A percentile compares a stretch with the other conserved stretches of the same genome.
Evolutionary conservation across 495 filamentous ascomycete genomes (phyloP).

Genomic region (Penicillium desertorum): DNA sequence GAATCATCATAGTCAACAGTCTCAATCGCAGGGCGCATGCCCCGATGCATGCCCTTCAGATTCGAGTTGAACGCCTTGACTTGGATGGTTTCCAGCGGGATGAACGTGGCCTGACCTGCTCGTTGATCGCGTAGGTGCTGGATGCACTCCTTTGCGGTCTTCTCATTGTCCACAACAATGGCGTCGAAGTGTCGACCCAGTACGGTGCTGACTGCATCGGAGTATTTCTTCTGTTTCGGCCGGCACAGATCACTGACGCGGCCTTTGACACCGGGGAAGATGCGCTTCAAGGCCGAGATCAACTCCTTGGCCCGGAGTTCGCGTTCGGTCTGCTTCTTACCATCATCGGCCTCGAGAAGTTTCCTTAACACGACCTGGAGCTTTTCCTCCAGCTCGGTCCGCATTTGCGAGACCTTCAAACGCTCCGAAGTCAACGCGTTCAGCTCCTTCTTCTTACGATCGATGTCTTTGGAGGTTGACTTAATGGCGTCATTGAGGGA

Average conservation of each 20-base stretch:
- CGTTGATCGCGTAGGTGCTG: constrained; percentile 90
- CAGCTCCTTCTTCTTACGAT: constrained; percentile 84
- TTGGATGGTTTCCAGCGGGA: constrained; percentile 95
- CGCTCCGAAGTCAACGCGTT: constrained; percentile 84
- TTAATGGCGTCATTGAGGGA: constrained; percentile 59
- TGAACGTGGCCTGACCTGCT: constrained; percentile 81
- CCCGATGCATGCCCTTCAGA: constrained; percentile 82
- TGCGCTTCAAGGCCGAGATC: constrained; percentile 79
- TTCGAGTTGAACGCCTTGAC: constrained; percentile 84
- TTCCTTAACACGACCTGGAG: constrained; percentile 75
- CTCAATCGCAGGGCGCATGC: constrained; percentile 88
- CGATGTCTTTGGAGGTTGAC: constrained; percentile 71
- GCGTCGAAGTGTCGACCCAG: constrained; percentile 91
- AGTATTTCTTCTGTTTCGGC: constrained; percentile 93
- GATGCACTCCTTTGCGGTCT: constrained; percentile 90
- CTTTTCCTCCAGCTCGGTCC: constrained; percentile 89
- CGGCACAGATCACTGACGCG: constrained; percentile 90
- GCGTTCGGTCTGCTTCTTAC: constrained; percentile 77
- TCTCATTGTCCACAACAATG: constrained; percentile 94
- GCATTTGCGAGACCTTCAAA: constrained; percentile 70
- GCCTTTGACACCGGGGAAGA: constrained; percentile 89
- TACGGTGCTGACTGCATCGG: constrained; percentile 87
- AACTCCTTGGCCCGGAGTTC: constrained; percentile 75
- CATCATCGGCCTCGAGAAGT: constrained; percentile 77
- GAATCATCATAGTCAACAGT: constrained; percentile 89